These are phyloP conservation scores for Colletotrichum chrysophilum DNA, from an alignment of 2,329 filamentous ascomycete species.

Conservation along the genomic window DNA sequence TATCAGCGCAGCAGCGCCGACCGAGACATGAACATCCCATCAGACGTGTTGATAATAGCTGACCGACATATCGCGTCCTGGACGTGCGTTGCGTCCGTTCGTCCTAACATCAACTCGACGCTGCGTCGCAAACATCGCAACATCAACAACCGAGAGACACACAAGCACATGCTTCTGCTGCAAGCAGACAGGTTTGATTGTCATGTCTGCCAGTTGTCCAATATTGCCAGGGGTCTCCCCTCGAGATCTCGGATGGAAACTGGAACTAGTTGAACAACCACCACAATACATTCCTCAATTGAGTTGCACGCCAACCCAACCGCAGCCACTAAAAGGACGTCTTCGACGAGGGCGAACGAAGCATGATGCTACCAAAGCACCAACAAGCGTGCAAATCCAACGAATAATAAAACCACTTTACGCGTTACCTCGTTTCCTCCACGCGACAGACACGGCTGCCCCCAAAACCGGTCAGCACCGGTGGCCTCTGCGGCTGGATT, in stretches of 20 bases:
- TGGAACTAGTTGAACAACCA: constrained; percentile 2
- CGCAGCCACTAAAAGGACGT: background rate
- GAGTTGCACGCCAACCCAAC: constrained; percentile 3
- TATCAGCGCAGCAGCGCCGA: background rate
- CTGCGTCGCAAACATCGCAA: background rate
- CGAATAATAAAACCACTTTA: constrained; percentile 18
- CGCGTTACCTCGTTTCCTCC: constrained; percentile 1
- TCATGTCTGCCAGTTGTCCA: constrained; percentile 20
- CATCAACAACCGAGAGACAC: constrained; percentile 5
- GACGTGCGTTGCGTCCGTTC: background rate
- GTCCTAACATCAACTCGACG: background rate
- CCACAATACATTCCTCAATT: constrained; percentile 6
- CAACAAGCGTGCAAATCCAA: background rate
- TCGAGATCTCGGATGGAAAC: constrained; percentile 14
- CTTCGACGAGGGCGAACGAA: background rate
- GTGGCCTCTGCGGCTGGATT: background rate
- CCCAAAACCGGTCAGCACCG: background rate
- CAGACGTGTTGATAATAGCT: background rate
- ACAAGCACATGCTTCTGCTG: constrained; percentile 12
- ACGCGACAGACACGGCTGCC: constrained; percentile 16
- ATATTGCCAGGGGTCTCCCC: constrained; percentile 22
- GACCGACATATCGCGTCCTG: background rate
- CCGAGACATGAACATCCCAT: background rate
- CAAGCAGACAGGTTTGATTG: constrained; percentile 14
- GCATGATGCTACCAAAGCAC: background rate